Evolutionary conservation across 805 yeast genomes (phyloP), one percentile per base, ranked within the genome.

Genomic region (Brettanomyces anomalus): DNA sequence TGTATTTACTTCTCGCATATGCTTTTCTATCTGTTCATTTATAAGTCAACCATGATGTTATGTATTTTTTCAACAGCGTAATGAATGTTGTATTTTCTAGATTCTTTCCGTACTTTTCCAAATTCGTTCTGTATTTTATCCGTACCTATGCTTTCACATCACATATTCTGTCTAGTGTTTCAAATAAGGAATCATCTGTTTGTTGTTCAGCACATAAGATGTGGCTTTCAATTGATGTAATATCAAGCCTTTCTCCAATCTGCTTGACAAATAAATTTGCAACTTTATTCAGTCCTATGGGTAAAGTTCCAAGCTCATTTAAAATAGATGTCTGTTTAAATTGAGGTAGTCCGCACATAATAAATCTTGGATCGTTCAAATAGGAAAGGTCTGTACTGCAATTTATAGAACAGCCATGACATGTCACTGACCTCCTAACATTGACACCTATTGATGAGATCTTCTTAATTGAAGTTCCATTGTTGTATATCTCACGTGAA

Each of bases 371-470:
- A 26, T 70, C 67, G 46, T 86, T 81, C 52, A 90, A 71, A 62
- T 72, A 84, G 33, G 75, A 70, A 36, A 87, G 68, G 53, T 88
- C 88, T 0, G 95, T 87, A 28, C 56, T 47, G 3, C 85, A 80
- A 56, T 93, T 93, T 36, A 93, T 71, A 1, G 90, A 85, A 14
- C 90, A 69, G 0, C 99, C 98, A 64, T 89, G 96, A 1, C 93
- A 79, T 0, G 97, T 86, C 28, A 93, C 72, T 11, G 84, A 79
- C 45, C 96, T 66, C 48, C 87, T 81, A 5, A 90, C 80, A 54
- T 87, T 88, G 41, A 90, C 78, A 0, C 98, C 98, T 4, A 94
- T 75, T 19, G 96, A 84, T 1, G 95, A 89, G 28, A 93, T 81
- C 59, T 93, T 89, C 26, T 63, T 54, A 42, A 69, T 54, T 13